phyloP scores from a whole-genome alignment of 257 asterid genomes.

The Gynochthodes officinalis region DNA sequence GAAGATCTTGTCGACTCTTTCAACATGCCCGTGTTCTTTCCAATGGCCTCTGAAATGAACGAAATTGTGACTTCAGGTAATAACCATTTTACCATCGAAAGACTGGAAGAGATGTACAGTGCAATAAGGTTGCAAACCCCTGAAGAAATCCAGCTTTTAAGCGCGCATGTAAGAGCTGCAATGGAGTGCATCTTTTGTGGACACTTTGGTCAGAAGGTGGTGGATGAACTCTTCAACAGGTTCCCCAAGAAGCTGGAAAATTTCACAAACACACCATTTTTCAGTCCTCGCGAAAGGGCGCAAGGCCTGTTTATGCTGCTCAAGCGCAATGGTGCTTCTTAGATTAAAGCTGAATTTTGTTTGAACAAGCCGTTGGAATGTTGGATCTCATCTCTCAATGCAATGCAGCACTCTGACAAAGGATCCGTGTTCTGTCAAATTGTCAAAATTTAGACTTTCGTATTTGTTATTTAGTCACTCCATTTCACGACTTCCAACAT shows the following conservation, averaged over 20 bases:
- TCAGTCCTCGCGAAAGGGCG: not conserved
- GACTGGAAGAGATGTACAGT: slow-evolving; percentile 7
- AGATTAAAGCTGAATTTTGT: not conserved
- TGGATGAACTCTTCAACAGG: slow-evolving; percentile 7
- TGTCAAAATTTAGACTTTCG: too few relatives aligned
- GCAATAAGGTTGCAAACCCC: not conserved
- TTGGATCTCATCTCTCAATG: too few relatives aligned
- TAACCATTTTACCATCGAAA: slow-evolving; percentile 24
- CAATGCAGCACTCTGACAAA: too few relatives aligned
- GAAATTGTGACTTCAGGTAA: slow-evolving; percentile 13
- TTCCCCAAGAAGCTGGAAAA: not conserved
- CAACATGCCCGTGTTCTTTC: slow-evolving; percentile 29
- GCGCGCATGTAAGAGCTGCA: not conserved
- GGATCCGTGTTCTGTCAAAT: too few relatives aligned
- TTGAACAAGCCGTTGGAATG: too few relatives aligned
- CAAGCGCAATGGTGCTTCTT: not conserved
- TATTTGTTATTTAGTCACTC: too few relatives aligned
- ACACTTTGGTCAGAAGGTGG: slow-evolving; percentile 5
- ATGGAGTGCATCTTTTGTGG: not conserved
- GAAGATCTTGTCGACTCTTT: slow-evolving; percentile 33
- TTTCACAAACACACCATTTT: not conserved
- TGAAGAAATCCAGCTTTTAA: too few relatives aligned
- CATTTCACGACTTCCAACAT: too few relatives aligned
- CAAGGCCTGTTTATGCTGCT: not conserved
- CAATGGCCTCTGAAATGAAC: slow-evolving; percentile 31